Evolutionary conservation across 129 eudicot genomes (phyloP), one percentile per base, ranked within the genome.

Genomic region (Artemisia annua): DNA sequence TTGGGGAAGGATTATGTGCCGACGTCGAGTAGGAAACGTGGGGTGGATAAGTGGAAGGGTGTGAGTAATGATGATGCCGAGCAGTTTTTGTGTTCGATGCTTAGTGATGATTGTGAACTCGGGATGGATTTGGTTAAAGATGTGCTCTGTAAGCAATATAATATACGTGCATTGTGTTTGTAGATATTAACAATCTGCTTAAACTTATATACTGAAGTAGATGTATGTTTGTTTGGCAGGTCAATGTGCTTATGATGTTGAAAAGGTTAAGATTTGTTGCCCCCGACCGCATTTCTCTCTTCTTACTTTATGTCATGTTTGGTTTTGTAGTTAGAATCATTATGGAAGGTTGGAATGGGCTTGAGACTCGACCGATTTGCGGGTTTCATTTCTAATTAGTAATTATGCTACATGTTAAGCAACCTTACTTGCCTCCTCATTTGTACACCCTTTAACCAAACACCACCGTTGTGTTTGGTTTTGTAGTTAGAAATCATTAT

Each of bases 51-150:
- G 50, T 44, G 46, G 51, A 83, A 85, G 57, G 73, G 12, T 69
- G 73, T 76, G 69, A 76, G 79, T 58, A 75, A 72, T 51, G 96
- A 80, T 63, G 97, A 90, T 14, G 79, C 85, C 3, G 97, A 88
- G 58, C 96, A 88, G 83, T 90, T 93, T 66, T 78, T 93, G 87
- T 87, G 84, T 58, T 89, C 96, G 9, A 86, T 90, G 99, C 91
- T 95, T 62, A 88, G 97, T 20, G 88, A 85, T 24, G 96, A 87
- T 11, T 86, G 83, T 63, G 97, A 95, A 32, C 59, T 95, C n/a
- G 79, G 87, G 78, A 71, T 91, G 87, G 94, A 71, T 76, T 91
- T 95, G 79, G 96, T 95, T 67, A 86, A 83, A 60, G 99, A 95
- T 69, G 97, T 95, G 61, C 83, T 95, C 18, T 80, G 99, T 95